Conservation (phyloP, 495 filamentous ascomycete species). For the Neurospora sp. region DNA sequence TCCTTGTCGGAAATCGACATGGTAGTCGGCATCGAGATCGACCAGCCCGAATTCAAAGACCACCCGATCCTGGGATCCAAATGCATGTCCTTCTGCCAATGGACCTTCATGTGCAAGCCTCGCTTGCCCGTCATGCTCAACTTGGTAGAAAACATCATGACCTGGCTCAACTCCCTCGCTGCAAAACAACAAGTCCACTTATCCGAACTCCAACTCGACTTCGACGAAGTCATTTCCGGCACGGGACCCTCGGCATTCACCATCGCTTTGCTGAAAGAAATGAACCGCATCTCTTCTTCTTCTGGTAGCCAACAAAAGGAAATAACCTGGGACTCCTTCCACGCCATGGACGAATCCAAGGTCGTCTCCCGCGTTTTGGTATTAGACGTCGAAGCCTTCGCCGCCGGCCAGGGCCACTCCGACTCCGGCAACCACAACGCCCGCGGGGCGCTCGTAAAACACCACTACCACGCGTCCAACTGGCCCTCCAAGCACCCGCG, state of each 20-base stretch:
- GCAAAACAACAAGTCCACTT: conserved; percentile 37
- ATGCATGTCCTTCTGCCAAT: conserved; percentile 52
- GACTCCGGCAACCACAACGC: conserved; percentile 50
- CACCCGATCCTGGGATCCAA: conserved; percentile 52
- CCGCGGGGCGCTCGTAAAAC: conserved; percentile 45
- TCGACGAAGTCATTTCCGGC: conserved; percentile 52
- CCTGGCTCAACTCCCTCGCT: conserved; percentile 42
- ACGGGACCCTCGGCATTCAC: conserved; percentile 58
- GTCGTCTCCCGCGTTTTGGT: conserved; percentile 44
- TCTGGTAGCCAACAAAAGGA: too few species aligned
- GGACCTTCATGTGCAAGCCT: conserved; percentile 53
- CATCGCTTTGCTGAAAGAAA: conserved; percentile 43
- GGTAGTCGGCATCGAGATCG: conserved; percentile 53
- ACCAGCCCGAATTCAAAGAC: conserved; percentile 46
- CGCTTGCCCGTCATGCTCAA: conserved; percentile 47
- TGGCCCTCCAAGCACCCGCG: conserved; percentile 49
- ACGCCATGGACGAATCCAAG: conserved; percentile 45
- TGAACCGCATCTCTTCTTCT: conserved; percentile 23
- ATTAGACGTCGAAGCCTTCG: conserved; percentile 51
- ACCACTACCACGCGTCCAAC: conserved; percentile 51
- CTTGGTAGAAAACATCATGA: conserved; percentile 46
- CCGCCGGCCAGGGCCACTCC: conserved; percentile 52
- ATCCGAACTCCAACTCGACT: conserved; percentile 44
- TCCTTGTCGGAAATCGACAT: conserved; percentile 39
- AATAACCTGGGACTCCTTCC: conserved; percentile 45